Conservation (phyloP, 139 green algal genomes). For the Asterochloris sp. region DNA sequence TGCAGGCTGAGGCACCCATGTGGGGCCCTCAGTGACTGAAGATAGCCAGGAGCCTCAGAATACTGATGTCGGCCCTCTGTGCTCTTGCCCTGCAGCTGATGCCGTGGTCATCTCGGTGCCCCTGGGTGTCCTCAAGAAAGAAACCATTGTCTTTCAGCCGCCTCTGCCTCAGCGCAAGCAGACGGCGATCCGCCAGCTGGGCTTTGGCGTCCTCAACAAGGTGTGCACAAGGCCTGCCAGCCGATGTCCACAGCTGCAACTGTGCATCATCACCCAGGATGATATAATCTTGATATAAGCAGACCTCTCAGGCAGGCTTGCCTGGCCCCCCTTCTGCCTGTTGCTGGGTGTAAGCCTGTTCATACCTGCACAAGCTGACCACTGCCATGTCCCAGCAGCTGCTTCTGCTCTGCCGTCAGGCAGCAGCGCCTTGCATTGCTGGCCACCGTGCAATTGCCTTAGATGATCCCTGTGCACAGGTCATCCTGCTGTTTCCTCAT, state of each 20-base stretch:
- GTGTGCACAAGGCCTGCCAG: constrained; percentile 1
- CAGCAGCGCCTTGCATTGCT: background rate
- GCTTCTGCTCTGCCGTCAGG: background rate
- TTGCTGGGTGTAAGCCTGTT: background rate
- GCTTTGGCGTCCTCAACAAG: constrained; percentile 86
- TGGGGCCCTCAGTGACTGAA: no score
- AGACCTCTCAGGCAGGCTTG: no score
- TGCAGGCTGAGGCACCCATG: no score
- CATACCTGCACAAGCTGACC: background rate
- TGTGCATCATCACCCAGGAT: background rate
- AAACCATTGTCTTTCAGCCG: constrained; percentile 70
- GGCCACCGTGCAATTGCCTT: background rate
- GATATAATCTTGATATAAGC: no score
- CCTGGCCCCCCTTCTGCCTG: no score
- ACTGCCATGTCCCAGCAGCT: background rate
- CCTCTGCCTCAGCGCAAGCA: constrained; percentile 77
- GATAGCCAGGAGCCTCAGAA: no score
- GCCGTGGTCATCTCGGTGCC: constrained; percentile 84
- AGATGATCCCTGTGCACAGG: constrained; percentile 35
- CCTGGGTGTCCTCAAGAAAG: constrained; percentile 85
- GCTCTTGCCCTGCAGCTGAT: constrained; percentile 37
- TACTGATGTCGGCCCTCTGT: no score
- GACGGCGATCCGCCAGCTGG: constrained; percentile 78
- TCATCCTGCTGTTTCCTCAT: constrained; percentile 89
- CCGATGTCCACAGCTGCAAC: background rate